Conservation (phyloP, 1,284 basidiomycete species). For the Melampsora occidentalis region DNA sequence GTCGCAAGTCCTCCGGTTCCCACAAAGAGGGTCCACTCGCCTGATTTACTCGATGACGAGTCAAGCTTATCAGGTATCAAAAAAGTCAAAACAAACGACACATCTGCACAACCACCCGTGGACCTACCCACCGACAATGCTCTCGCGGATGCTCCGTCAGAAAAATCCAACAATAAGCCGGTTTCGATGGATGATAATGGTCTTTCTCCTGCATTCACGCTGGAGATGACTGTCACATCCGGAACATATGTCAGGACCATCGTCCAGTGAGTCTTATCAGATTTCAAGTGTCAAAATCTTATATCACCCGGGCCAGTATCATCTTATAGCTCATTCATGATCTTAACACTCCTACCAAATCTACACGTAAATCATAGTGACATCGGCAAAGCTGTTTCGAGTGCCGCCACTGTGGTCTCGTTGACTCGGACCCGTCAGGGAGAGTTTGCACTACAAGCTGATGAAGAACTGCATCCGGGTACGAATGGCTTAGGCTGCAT, state of each 20-base stretch:
- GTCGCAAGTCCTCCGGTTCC: conserved; percentile 48
- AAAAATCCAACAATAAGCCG: conserved; percentile 48
- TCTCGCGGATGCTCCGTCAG: background rate
- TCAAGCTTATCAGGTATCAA: conserved; percentile 57
- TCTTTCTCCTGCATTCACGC: conserved; percentile 72
- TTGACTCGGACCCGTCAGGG: conserved; percentile 81
- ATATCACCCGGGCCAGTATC: background rate
- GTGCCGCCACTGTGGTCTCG: conserved; percentile 84
- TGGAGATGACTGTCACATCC: conserved; percentile 87
- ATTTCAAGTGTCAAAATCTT: background rate
- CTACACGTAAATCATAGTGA: conserved; percentile 56
- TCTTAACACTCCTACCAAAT: too few species aligned
- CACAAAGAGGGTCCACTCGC: conserved; percentile 8
- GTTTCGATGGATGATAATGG: conserved; percentile 45
- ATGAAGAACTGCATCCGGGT: conserved; percentile 56
- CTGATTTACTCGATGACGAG: conserved; percentile 40
- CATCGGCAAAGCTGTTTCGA: conserved; percentile 73
- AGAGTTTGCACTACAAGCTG: conserved; percentile 63
- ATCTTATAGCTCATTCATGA: too few species aligned
- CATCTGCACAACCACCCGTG: background rate
- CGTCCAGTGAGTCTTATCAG: conserved; percentile 56
- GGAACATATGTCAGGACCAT: conserved; percentile 85
- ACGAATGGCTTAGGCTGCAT: conserved; percentile 60
- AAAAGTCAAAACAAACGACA: conserved; percentile 47
- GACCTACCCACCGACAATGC: conserved; percentile 2